Base-by-base conservation (phyloP, 805 yeast genomes). In the Ogataea allantospora region DNA sequence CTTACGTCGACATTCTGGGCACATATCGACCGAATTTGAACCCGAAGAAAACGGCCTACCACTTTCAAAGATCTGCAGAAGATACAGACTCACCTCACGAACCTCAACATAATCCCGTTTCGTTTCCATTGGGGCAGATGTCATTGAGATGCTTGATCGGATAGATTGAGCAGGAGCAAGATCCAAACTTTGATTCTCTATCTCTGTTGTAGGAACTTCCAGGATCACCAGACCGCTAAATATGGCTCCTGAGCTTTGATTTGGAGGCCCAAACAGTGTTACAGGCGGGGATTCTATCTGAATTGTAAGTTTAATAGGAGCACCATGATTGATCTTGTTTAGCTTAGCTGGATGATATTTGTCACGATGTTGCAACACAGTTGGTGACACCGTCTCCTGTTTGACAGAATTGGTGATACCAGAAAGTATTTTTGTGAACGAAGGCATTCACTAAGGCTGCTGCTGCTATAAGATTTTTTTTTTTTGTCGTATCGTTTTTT, bases 251-350 rank as follows among this genome's bases (percentile, higher is more conserved):
- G 95, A 72, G 2, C 93, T 79, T 42, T 86, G 93, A 7, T 63
- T 60, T 3, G 89, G 83, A 1, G 73, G 62, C 0, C 99, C 99
- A 55, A 85, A 91, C 38, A 93, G 65, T 30, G 87, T 77, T 25
- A 89, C 71, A 0, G 99, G 99, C 1, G 98, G 98, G 2, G 95
- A 82, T 57, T 93, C 99, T 15, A 93, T 67, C 25, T 71, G 70
- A 22, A 89, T 71, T 1, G 78, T 57, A 9, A 86, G 60, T 22
- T 72, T 50, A 16, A 63, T 43, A 10, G 58, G 59, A 2, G 56
- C 47, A 8, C 47, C 29, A 11, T 54, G 51, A 14, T 46, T 47
- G 6, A 47, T 37, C 33, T 47, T 53, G 35, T 60, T 60, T 28
- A 60, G 41, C 7, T 42, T 38, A 4, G 35, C 36, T 0, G 58